These are phyloP conservation scores for Talaromyces rugulosus DNA, from an alignment of 2,329 filamentous ascomycete genomes.

Conservation along the genomic window DNA sequence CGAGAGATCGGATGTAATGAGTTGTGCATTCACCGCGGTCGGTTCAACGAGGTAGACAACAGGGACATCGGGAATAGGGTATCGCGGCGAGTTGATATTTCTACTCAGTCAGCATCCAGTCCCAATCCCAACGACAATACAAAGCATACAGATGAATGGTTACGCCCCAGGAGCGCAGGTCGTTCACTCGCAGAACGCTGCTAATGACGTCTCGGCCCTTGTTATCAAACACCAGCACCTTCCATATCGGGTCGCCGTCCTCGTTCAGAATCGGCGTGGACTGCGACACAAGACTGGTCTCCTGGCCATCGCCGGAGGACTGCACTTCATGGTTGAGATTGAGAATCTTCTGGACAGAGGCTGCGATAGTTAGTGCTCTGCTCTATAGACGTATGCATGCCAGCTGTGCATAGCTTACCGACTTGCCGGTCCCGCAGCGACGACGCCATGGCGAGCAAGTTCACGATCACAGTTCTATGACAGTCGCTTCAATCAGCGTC, in stretches of 20 bases:
- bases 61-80: constrained; percentile 92
- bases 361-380: constrained; percentile 43
- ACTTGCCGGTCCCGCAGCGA: constrained; percentile 69
- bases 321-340: constrained; percentile 77
- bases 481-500: not conserved
- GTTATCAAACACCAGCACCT: constrained; percentile 93
- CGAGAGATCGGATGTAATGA: constrained; percentile 79
- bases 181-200: constrained; percentile 89
- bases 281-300: constrained; percentile 60
- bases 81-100: constrained; percentile 74
- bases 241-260: constrained; percentile 93
- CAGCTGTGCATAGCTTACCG: constrained; percentile 45
- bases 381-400: not conserved
- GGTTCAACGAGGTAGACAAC: constrained; percentile 96
- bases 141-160: constrained; percentile 80
- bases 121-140: constrained; percentile 14
- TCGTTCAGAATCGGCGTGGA: constrained; percentile 77
- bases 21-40: constrained; percentile 71
- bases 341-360: constrained; percentile 89
- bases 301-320: constrained; percentile 50
- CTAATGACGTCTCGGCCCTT: constrained; percentile 91
- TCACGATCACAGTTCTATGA: not conserved
- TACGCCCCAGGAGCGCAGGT: constrained; percentile 88
- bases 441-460: constrained; percentile 49
- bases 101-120: constrained; percentile 39